These are phyloP conservation scores for Phytophthora sp. DNA, from an alignment of 352 stramenopile species.

Conservation along the genomic window DNA sequence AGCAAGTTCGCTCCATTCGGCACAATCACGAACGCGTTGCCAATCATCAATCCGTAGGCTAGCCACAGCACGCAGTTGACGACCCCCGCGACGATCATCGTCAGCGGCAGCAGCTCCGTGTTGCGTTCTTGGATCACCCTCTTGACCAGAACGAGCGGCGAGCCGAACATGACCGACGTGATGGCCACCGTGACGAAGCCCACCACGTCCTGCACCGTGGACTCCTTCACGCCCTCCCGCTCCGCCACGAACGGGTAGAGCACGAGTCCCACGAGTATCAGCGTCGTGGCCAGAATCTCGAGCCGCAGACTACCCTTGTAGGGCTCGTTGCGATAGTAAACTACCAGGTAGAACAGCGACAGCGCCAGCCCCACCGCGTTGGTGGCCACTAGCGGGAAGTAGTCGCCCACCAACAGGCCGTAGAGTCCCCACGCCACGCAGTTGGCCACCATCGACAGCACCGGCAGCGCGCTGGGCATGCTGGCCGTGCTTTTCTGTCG, in stretches of 20 bases:
- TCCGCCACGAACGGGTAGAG: conserved; percentile 42
- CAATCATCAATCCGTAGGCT: conserved; percentile 52
- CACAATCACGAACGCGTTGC: conserved; percentile 61
- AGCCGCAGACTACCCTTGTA: conserved; percentile 26
- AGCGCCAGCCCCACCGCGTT: conserved; percentile 53
- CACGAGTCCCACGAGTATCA: conserved; percentile 39
- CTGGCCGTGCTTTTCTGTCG: conserved; percentile 34
- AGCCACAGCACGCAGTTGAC: conserved; percentile 64
- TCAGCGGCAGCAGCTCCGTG: conserved; percentile 42
- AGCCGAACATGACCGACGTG: conserved; percentile 68
- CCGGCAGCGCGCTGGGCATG: conserved; percentile 45
- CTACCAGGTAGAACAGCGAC: conserved; percentile 51
- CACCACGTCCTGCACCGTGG: conserved; percentile 44
- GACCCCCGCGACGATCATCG: conserved; percentile 56
- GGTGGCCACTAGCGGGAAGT: conserved; percentile 59
- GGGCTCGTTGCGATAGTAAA: conserved; percentile 43
- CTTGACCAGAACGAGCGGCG: conserved; percentile 55
- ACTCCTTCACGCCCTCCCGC: conserved; percentile 5
- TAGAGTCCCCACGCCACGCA: conserved; percentile 64
- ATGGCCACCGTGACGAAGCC: conserved; percentile 63
- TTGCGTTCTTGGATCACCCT: conserved; percentile 57
- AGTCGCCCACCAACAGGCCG: conserved; percentile 50
- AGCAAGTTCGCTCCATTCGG: conserved; percentile 68
- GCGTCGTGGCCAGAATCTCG: conserved; percentile 29
- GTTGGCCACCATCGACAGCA: conserved; percentile 73